These are phyloP conservation scores for Dictyostelium intermedium DNA, from an alignment of 78 protist species.

Conservation along the genomic window DNA sequence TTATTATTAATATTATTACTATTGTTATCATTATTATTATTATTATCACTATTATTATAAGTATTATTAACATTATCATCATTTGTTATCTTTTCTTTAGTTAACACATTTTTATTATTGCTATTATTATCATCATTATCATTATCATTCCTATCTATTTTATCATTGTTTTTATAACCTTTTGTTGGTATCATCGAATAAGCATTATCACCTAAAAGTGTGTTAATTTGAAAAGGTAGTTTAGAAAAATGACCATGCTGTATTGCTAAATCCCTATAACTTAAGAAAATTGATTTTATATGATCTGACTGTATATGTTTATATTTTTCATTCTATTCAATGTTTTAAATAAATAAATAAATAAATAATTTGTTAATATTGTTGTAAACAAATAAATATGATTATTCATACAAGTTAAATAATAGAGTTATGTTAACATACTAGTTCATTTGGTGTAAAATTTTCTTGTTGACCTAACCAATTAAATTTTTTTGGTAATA, in stretches of 20 bases:
- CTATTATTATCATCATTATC: not conserved
- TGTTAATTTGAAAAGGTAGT: constrained; percentile 10
- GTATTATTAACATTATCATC: not conserved
- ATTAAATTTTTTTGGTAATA: not conserved
- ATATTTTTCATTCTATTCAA: constrained; percentile 50
- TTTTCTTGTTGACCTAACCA: constrained; percentile 16
- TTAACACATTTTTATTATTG: not conserved
- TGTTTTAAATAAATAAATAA: too few relatives aligned
- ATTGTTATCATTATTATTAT: not conserved
- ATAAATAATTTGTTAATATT: too few relatives aligned
- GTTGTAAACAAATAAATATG: too few relatives aligned
- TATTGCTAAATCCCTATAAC: not conserved
- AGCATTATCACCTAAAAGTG: constrained; percentile 25
- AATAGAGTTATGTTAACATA: too few relatives aligned
- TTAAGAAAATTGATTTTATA: not conserved
- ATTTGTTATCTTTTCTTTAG: not conserved
- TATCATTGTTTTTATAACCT: not conserved
- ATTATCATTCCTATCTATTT: too few relatives aligned
- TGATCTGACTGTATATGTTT: constrained; percentile 22
- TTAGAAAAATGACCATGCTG: constrained; percentile 39
- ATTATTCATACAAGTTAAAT: too few relatives aligned
- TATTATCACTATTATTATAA: not conserved
- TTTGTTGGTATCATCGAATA: constrained; percentile 28
- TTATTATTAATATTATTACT: not conserved
- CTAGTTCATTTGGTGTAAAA: constrained; percentile 30